A percentile compares a stretch with the other conserved stretches of the same genome.
phyloP scores from a whole-genome alignment of 306 rosid species.

The Fagus crenata region DNA sequence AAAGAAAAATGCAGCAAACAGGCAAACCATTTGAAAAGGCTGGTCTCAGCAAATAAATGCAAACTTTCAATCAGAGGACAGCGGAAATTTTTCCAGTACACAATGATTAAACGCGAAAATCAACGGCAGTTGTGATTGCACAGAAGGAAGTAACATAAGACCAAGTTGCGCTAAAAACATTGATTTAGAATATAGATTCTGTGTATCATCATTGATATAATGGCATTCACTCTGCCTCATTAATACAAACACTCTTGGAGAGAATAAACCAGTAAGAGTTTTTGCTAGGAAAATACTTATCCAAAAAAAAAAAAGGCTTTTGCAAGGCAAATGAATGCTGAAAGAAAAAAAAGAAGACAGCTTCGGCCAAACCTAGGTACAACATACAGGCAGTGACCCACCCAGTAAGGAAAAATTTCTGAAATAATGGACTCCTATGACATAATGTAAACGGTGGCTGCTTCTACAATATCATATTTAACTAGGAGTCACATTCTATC shows the following conservation, averaged over 20 bases:
- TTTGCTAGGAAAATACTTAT: background rate
- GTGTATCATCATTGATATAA: background rate
- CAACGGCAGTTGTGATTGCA: background rate
- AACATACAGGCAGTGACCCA: background rate
- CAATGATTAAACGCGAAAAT: background rate
- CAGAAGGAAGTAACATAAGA: conserved; percentile 2
- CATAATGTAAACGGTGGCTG: background rate
- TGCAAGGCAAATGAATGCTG: background rate
- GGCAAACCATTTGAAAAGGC: background rate
- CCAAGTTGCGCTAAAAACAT: background rate
- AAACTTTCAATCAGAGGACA: background rate
- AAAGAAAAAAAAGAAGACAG: background rate
- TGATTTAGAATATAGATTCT: background rate
- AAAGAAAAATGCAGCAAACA: background rate
- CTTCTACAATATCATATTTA: background rate
- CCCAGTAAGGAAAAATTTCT: background rate
- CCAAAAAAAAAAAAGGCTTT: no score
- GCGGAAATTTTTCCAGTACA: background rate
- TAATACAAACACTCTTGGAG: background rate
- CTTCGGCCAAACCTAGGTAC: background rate
- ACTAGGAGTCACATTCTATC: background rate
- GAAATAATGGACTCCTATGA: background rate
- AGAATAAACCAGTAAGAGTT: background rate
- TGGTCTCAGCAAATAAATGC: background rate
- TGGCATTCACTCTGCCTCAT: background rate